A percentile compares a stretch with the other conserved stretches of the same genome.
Evolutionary conservation across 768 basidiomycete species (phyloP).

Genomic region (Rhodocollybia butyracea): DNA sequence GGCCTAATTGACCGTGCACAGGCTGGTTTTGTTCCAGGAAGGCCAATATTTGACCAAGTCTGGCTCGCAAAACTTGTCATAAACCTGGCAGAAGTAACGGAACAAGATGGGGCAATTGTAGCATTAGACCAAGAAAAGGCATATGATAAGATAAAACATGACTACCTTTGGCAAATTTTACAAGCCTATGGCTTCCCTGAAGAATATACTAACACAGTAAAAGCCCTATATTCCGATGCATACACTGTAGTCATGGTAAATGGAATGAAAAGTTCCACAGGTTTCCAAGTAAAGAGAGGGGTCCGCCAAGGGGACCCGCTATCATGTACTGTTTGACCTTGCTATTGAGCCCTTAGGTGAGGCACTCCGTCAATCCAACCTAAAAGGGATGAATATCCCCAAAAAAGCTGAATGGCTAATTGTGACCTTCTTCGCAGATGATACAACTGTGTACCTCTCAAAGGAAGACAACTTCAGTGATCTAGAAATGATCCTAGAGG

Average conservation of each 20-base stretch:
- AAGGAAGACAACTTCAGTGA: conserved; percentile 5
- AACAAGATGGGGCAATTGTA: conserved; percentile 26
- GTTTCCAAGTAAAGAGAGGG: conserved; percentile 17
- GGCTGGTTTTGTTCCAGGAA: conserved; percentile 33
- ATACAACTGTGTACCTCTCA: no score
- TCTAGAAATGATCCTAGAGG: conserved; percentile 8
- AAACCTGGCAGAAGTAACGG: conserved; percentile 16
- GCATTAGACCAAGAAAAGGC: no score
- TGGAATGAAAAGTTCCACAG: conserved; percentile 15
- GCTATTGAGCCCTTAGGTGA: conserved; percentile 27
- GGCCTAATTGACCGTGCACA: conserved; percentile 33
- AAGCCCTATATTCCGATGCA: conserved; percentile 22
- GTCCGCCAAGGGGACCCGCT: conserved; percentile 28
- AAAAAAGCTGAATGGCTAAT: conserved; percentile 8
- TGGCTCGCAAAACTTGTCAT: conserved; percentile 24
- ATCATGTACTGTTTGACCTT: conserved; percentile 15
- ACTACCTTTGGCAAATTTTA: conserved; percentile 26
- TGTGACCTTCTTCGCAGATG: conserved; percentile 23
- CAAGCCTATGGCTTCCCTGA: conserved; percentile 19
- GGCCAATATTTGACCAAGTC: conserved; percentile 30
- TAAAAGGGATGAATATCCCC: conserved; percentile 17
- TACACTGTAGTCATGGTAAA: conserved; percentile 15
- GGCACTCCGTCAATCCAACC: conserved; percentile 11
- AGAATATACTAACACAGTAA: conserved; percentile 23
- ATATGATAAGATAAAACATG: no score